These are phyloP conservation scores for Stagonosporopsis rhizophila DNA, from an alignment of 2,329 filamentous ascomycete genomes.

Conservation along the genomic window DNA sequence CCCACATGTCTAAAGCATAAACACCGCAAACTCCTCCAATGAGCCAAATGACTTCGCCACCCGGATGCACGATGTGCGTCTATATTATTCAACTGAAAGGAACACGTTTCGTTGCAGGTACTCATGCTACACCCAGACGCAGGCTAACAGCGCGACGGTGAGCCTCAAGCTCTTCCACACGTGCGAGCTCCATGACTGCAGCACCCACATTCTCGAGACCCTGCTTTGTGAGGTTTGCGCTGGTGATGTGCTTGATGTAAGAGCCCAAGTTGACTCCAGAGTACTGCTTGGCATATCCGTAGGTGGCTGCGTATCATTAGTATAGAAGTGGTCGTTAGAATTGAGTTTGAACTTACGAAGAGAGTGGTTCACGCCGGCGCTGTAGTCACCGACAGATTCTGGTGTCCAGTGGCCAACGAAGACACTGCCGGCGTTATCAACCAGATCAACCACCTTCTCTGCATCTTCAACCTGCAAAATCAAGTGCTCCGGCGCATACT, in stretches of 20 bases:
- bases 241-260: conserved; percentile 98
- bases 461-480: conserved; percentile 88
- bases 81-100: conserved; percentile 1
- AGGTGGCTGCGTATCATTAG: conserved; percentile 72
- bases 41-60: conserved; percentile 8
- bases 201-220: conserved; percentile 84
- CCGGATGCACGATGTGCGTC: conserved; percentile 6
- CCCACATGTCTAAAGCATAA: conserved; percentile 18
- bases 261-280: conserved; percentile 95
- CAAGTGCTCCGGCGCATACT: conserved; percentile 94
- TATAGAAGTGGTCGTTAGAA: neutral
- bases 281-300: conserved; percentile 98
- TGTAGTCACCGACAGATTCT: conserved; percentile 97
- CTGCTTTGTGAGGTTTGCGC: conserved; percentile 84
- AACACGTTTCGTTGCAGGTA: conserved; percentile 1
- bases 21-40: conserved; percentile 20
- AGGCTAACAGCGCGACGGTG: conserved; percentile 79
- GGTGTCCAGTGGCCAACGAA: conserved; percentile 97
- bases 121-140: conserved; percentile 56
- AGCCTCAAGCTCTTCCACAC: conserved; percentile 92
- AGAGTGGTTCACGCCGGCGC: conserved; percentile 96
- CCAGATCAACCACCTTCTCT: conserved; percentile 74
- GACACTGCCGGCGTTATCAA: conserved; percentile 93
- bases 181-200: conserved; percentile 93
- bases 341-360: conserved; percentile 67